Percentiles rank a stretch among this genome's conserved stretches.
Evolutionary conservation across 2,329 filamentous ascomycete genomes (phyloP).

Genomic region (Fusarium sublunatum): DNA sequence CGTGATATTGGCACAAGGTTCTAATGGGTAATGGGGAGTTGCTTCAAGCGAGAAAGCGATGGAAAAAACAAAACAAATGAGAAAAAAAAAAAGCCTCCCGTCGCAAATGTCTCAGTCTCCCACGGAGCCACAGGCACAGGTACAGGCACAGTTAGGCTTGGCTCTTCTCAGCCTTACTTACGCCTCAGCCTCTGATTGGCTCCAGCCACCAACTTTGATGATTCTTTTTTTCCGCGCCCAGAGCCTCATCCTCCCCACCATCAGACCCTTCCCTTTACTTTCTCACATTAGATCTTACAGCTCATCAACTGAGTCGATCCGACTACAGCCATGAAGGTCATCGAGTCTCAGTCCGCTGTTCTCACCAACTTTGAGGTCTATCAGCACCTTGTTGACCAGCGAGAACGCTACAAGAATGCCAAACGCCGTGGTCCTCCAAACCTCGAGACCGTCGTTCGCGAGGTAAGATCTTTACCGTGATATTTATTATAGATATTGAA

Average conservation of each 20-base stretch:
- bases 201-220: neutral
- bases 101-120: slow-evolving; percentile 1
- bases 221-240: slow-evolving; percentile 5
- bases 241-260: slow-evolving; percentile 33
- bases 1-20: slow-evolving; percentile 16
- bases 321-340: slow-evolving; percentile 69
- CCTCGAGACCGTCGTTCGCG: slow-evolving; percentile 70
- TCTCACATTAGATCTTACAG: slow-evolving; percentile 1
- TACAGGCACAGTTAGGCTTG: neutral
- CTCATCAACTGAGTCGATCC: slow-evolving; percentile 2
- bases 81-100: slow-evolving; percentile 7
- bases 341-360: slow-evolving; percentile 76
- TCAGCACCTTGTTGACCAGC: slow-evolving; percentile 69
- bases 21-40: slow-evolving; percentile 4
- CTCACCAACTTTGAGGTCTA: slow-evolving; percentile 81
- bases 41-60: neutral
- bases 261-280: slow-evolving; percentile 17
- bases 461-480: slow-evolving; percentile 60
- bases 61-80: neutral
- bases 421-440: slow-evolving; percentile 67
- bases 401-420: slow-evolving; percentile 61
- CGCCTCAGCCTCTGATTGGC: slow-evolving; percentile 19
- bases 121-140: neutral
- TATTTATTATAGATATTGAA: neutral
- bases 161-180: neutral